These are phyloP conservation scores for Taphrina wiesneri DNA, from an alignment of 1,139 yeast genomes.

Conservation along the genomic window DNA sequence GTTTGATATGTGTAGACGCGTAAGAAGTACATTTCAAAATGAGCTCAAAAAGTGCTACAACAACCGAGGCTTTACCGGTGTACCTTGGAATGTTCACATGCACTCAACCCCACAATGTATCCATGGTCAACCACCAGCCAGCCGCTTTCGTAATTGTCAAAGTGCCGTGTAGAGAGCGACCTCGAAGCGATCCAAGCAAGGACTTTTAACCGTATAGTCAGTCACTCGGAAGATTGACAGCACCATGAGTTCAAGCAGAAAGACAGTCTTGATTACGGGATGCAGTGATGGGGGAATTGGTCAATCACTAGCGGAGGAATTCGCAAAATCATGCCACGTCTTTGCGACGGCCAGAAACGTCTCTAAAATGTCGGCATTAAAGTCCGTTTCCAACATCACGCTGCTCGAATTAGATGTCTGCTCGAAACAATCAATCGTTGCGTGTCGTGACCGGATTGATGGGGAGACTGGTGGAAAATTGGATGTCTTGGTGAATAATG, in stretches of 20 bases:
- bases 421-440: constrained; percentile 53
- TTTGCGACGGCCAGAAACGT: constrained; percentile 73
- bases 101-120: background rate
- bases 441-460: constrained; percentile 49
- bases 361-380: constrained; percentile 60
- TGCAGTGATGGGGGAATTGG: constrained; percentile 79
- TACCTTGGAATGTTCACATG: background rate
- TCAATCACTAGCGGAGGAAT: constrained; percentile 62
- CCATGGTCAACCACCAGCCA: background rate
- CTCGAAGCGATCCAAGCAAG: background rate
- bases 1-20: background rate
- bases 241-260: background rate
- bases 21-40: background rate
- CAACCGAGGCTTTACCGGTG: background rate
- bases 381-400: constrained; percentile 46
- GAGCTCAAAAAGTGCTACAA: too few species aligned
- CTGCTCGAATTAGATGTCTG: constrained; percentile 58
- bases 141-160: too few species aligned
- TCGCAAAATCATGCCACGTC: constrained; percentile 52
- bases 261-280: constrained; percentile 67
- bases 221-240: background rate
- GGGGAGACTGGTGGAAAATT: constrained; percentile 42
- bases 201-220: background rate
- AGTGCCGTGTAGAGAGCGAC: too few species aligned
- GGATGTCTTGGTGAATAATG: constrained; percentile 68